Evolutionary conservation across 306 rosid genomes (phyloP), one percentile per base, ranked within the genome.

Genomic region (Parietaria judaica): DNA sequence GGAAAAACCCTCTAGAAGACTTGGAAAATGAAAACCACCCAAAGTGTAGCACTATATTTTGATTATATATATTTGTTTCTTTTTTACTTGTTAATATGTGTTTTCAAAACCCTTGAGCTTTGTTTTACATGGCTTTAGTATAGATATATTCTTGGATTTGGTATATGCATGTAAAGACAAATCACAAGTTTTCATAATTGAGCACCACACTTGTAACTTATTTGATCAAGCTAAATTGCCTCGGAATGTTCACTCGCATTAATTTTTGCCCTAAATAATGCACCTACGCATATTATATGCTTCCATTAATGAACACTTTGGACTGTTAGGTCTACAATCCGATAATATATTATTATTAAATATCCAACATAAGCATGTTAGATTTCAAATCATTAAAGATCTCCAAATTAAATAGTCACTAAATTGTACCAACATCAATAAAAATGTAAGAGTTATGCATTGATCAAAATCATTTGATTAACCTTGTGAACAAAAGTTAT

Each of bases 241-340:
- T 44, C 13, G 52, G 64, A 11, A 60, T 17, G 6, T 41, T 11
- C 51, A 45, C 23, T 36, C 15, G 5, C 52, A 60, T 44, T 44
- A 44, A 41, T 14, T 60, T 60, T 8, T 60, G 37, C 64, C 52
- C 51, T 60, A 39, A 41, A 60, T 44, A 14, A 43, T 45, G 52
- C 64, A 15, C 23, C 51, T 43, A 44, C 45, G 6, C 10, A 39
- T 58, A 60, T 44, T 3, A 5, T 16, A 8, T 56, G 11, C 15
- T 35, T 44, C 6, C 9, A 16, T 59, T 6, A 4, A 58, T 38
- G 34, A 14, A 43, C 11, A 9, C n/a, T 16, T 10, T 44, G 36
- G 64, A 60, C 14, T 41, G 52, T 44, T 44, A 44, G 37, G 48
- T 44, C 14, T 23, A 41, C 51, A 45, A 44, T 60, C 52, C 52